These are phyloP conservation scores for Protoeuglena noctilucae DNA, from an alignment of 139 green algal species.

Conservation along the genomic window DNA sequence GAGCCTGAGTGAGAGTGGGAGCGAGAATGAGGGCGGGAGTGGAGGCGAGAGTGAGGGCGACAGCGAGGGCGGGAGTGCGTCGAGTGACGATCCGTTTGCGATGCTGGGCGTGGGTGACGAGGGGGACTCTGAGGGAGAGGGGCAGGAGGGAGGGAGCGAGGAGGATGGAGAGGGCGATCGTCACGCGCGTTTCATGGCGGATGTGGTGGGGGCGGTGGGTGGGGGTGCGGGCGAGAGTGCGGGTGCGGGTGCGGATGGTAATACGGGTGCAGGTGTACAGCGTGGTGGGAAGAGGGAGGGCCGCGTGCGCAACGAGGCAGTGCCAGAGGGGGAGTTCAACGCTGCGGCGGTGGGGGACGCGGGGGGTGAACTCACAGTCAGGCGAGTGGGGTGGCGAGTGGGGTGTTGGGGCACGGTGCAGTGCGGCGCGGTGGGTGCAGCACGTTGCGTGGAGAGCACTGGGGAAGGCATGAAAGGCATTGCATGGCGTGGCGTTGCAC, in stretches of 20 bases:
- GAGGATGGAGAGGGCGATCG: conserved; percentile 22
- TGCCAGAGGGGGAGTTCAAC: not conserved
- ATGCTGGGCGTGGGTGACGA: too few species aligned
- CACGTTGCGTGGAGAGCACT: too few species aligned
- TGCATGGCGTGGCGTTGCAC: too few species aligned
- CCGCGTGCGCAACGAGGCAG: not conserved
- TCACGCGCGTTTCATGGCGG: not conserved
- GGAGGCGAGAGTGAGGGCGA: conserved; percentile 9
- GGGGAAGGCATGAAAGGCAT: too few species aligned
- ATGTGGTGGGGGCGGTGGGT: conserved; percentile 50
- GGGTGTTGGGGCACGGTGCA: not conserved
- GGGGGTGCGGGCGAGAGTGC: conserved; percentile 21
- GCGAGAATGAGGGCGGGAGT: conserved; percentile 4
- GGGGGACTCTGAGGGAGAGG: conserved; percentile 19
- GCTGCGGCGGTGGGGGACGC: too few species aligned
- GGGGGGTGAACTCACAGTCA: too few species aligned
- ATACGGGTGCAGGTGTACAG: not conserved
- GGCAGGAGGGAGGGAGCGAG: conserved; percentile 10
- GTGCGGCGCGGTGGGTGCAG: too few species aligned
- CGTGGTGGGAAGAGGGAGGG: not conserved
- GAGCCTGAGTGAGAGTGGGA: conserved; percentile 6
- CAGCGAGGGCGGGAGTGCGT: conserved; percentile 1
- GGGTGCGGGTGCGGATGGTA: too few species aligned
- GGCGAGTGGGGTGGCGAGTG: not conserved
- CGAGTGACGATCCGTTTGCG: too few species aligned